Percentiles rank a stretch among this genome's conserved stretches.
Conservation (phyloP, 2,329 filamentous ascomycete species). For the Septoria petroselini region DNA sequence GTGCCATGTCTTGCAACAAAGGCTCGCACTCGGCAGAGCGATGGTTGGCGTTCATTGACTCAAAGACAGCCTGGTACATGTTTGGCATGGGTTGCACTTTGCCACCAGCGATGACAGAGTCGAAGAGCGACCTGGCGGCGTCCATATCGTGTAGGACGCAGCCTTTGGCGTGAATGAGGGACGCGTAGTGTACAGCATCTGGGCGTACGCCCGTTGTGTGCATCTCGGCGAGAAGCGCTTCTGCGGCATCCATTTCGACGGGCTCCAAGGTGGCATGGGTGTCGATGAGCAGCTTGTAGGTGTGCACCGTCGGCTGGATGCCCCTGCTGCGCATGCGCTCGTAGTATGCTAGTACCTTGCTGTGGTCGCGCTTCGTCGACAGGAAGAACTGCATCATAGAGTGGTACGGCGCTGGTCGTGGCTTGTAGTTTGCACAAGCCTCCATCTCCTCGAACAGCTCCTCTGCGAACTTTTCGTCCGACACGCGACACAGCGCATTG, state of each 20-base stretch:
- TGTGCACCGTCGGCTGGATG: constrained; percentile 90
- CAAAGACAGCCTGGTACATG: constrained; percentile 94
- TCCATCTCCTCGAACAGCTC: constrained; percentile 99
- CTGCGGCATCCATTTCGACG: constrained; percentile 81
- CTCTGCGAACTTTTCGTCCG: constrained; percentile 95
- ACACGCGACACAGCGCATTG: constrained; percentile 94
- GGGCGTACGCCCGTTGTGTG: constrained; percentile 69
- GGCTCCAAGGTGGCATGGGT: constrained; percentile 92
- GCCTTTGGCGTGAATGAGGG: constrained; percentile 90
- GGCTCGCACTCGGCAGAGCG: constrained; percentile 67
- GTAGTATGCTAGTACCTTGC: constrained; percentile 91
- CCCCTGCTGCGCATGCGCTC: constrained; percentile 85
- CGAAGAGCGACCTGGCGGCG: constrained; percentile 77
- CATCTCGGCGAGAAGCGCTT: constrained; percentile 77
- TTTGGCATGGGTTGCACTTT: constrained; percentile 73
- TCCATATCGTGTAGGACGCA: constrained; percentile 90
- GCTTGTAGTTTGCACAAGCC: constrained; percentile 97
- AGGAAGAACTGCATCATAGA: constrained; percentile 99
- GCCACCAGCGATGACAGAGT: constrained; percentile 68
- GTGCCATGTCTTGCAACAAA: constrained; percentile 72
- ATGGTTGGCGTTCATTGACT: constrained; percentile 95
- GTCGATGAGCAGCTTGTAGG: constrained; percentile 95
- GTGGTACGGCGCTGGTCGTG: constrained; percentile 94
- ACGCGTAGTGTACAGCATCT: constrained; percentile 92
- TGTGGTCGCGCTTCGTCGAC: constrained; percentile 91